phyloP scores from a whole-genome alignment of 2,329 filamentous ascomycete species.

The Pseudogymnoascus sp. region DNA sequence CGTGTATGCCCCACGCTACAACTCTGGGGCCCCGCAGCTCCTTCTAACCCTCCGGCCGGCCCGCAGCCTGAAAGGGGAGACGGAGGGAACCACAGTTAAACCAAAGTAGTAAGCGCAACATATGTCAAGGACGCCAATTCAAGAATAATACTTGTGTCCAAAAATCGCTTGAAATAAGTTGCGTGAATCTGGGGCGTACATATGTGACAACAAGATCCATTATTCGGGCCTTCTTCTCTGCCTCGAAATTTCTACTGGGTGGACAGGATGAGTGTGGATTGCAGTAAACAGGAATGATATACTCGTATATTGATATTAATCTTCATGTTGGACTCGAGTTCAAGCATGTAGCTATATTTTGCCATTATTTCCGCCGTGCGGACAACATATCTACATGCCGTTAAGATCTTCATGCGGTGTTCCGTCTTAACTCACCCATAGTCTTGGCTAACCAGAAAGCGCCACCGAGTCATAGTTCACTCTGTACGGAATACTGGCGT shows the following conservation, averaged over 20 bases:
- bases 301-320: background rate
- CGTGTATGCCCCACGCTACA: background rate
- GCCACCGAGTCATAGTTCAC: background rate
- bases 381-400: background rate
- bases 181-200: background rate
- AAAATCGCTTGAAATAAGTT: background rate
- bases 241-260: background rate
- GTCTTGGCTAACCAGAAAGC: slow-evolving; percentile 1
- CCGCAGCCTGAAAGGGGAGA: background rate
- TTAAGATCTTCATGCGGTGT: background rate
- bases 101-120: background rate
- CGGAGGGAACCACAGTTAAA: background rate
- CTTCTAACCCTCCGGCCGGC: background rate
- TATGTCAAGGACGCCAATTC: background rate
- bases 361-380: background rate
- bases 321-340: background rate
- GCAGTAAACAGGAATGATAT: background rate
- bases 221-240: background rate
- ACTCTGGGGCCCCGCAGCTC: background rate
- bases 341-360: background rate
- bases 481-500: background rate
- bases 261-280: background rate
- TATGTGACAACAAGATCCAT: background rate
- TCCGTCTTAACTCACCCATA: background rate
- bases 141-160: background rate